Percentiles rank a stretch among this genome's conserved stretches.
phyloP scores from a whole-genome alignment of 2,329 filamentous ascomycete genomes.

The Neopestalotiopsis rosae region DNA sequence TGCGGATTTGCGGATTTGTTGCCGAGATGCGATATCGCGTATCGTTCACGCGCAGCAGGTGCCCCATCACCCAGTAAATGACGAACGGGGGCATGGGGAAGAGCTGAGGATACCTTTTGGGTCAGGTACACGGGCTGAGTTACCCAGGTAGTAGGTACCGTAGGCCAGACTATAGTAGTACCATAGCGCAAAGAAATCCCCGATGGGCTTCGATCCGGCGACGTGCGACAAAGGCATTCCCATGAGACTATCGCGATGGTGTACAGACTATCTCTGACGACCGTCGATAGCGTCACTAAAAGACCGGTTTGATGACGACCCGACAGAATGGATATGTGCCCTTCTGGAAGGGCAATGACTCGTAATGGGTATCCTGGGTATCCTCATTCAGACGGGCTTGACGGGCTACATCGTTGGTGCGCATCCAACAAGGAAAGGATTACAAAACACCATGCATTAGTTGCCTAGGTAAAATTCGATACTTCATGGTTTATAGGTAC shows the following conservation, averaged over 20 bases:
- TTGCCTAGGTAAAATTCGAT: background rate
- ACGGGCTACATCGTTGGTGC: background rate
- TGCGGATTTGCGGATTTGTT: background rate
- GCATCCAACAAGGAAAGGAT: background rate
- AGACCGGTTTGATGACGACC: constrained; percentile 1
- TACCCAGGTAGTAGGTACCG: background rate
- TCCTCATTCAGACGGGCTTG: background rate
- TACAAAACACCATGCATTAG: background rate
- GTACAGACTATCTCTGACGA: background rate
- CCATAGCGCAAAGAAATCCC: constrained; percentile 2
- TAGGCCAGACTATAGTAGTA: background rate
- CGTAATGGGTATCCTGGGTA: background rate
- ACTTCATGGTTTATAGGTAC: background rate
- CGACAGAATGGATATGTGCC: background rate
- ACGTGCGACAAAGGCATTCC: background rate
- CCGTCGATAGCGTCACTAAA: constrained; percentile 4
- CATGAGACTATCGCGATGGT: background rate
- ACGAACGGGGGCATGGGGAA: background rate
- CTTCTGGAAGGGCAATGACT: constrained; percentile 1
- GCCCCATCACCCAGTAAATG: background rate
- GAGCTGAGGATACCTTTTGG: background rate
- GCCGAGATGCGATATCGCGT: background rate
- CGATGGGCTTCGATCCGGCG: background rate
- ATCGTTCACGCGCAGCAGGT: background rate
- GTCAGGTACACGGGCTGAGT: too few relatives aligned